Evolutionary conservation across 225 moss, liverwort and hornwort genomes (phyloP), one percentile per base, ranked within the genome.

Genomic region (Antitrichia curtipendula): DNA sequence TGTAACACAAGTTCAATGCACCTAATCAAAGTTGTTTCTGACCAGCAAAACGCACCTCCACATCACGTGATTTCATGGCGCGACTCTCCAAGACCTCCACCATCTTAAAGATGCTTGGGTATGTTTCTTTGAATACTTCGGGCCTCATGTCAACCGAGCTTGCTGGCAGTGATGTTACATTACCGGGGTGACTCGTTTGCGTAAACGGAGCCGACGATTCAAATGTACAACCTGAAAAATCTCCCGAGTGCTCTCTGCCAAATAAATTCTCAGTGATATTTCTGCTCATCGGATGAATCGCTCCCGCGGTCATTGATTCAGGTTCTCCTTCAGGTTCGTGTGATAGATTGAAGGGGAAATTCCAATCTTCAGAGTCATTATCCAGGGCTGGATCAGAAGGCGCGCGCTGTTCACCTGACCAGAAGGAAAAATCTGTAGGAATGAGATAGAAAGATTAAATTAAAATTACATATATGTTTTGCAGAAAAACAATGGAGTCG

Each of bases 1-100:
- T 27, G 77, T 10, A 22, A 52, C 29, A 32, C 10, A 52, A 62
- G 6, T 66, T 83, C 76, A 38, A 43, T 82, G 72, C 31, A 72
- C 53, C 32, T 22, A 41, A 47, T 28, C 21, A 8, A 47, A 22
- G 8, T 59, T 28, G 24, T 14, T 47, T 65, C 38, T 61, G 52
- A 50, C 25, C 16, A 82, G 27, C 38, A 40, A 86, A 52, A 60
- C 70, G 29, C 49, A 92, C 92, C 91, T 92, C 88, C 69, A 63
- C 23, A 83, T 91, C 83, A 50, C 64, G 87, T 47, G 89, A 86
- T 74, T 77, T 91, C 31, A 56, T 86, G 60, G 84, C 47, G 61
- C 90, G 89, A 74, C 80, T 91, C 87, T 93, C 91, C 80, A 93
- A 87, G 75, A 90, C 91, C 84, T 93, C 91, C 61, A 90, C 85